Conservation (phyloP, 495 filamentous ascomycete species). For the Daldinia loculata region DNA sequence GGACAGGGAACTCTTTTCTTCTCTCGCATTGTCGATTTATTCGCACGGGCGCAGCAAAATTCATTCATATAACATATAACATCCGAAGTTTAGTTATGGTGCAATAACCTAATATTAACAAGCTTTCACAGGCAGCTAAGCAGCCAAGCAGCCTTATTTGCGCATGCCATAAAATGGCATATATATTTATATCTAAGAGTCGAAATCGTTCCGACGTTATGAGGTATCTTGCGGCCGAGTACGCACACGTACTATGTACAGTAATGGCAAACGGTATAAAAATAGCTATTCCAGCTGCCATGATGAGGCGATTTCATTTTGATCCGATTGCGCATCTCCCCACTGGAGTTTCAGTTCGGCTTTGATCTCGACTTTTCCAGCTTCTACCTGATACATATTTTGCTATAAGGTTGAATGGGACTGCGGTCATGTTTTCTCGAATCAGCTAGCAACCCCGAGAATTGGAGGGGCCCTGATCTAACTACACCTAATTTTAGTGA, state of each 20-base stretch:
- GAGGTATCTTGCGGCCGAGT: not conserved
- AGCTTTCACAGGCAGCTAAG: not conserved
- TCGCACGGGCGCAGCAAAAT: conserved; percentile 27
- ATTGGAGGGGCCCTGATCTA: conserved; percentile 6
- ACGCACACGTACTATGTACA: not conserved
- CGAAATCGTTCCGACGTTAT: not conserved
- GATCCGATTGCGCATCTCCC: conserved; percentile 21
- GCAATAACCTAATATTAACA: not conserved
- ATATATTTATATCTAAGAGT: not conserved
- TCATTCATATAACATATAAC: not conserved
- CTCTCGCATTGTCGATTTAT: not conserved
- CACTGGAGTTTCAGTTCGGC: conserved; percentile 13
- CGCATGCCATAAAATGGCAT: not conserved
- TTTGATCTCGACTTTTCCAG: conserved; percentile 23
- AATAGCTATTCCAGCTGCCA: conserved; percentile 28
- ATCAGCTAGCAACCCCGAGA: conserved; percentile 17
- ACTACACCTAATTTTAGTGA: conserved; percentile 14
- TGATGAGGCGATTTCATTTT: conserved; percentile 29
- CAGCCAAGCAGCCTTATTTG: not conserved
- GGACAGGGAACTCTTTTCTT: conserved; percentile 20
- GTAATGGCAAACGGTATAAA: conserved; percentile 17
- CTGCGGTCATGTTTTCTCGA: conserved; percentile 1
- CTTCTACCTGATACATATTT: not conserved
- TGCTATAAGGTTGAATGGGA: not conserved
- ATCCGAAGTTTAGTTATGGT: not conserved